These are phyloP conservation scores for Cyclotella baltica DNA, from an alignment of 108 stramenopile species.

Conservation along the genomic window DNA sequence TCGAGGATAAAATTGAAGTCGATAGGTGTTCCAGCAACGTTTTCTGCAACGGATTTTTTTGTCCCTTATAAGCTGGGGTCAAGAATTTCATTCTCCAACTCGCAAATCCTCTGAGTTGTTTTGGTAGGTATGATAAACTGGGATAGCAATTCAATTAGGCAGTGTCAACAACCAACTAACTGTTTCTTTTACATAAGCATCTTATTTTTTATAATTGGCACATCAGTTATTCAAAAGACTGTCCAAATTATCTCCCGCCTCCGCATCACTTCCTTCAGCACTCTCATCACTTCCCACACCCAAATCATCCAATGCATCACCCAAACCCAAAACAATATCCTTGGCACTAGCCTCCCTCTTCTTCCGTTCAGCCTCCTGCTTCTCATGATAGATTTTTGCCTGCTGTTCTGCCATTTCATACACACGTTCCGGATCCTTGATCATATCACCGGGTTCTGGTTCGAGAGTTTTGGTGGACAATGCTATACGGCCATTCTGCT, in stretches of 20 bases:
- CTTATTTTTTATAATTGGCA: no score
- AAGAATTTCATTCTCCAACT: no score
- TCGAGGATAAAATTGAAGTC: no score
- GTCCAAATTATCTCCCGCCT: constrained; percentile 84
- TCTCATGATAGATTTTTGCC: constrained; percentile 85
- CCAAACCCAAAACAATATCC: constrained; percentile 93
- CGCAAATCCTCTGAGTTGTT: no score
- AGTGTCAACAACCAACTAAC: no score
- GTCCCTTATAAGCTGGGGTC: no score
- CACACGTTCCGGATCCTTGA: constrained; percentile 87
- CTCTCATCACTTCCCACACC: constrained; percentile 49
- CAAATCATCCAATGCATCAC: constrained; percentile 91
- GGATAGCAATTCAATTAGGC: no score
- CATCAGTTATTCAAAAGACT: constrained; percentile 80
- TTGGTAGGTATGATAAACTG: no score
- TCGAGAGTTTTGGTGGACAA: constrained; percentile 97
- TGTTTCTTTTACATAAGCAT: no score
- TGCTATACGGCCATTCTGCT: constrained; percentile 95
- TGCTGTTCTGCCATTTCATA: constrained; percentile 92
- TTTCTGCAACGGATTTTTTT: no score
- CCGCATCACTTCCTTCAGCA: constrained; percentile 40
- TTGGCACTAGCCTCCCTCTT: constrained; percentile 92
- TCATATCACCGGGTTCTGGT: constrained; percentile 97
- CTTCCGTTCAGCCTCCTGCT: constrained; percentile 94
- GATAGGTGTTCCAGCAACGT: no score